Evolutionary conservation across 2,329 filamentous ascomycete species (phyloP), one percentile per base, ranked within the genome.

Genomic region (Phialocephala sp.): DNA sequence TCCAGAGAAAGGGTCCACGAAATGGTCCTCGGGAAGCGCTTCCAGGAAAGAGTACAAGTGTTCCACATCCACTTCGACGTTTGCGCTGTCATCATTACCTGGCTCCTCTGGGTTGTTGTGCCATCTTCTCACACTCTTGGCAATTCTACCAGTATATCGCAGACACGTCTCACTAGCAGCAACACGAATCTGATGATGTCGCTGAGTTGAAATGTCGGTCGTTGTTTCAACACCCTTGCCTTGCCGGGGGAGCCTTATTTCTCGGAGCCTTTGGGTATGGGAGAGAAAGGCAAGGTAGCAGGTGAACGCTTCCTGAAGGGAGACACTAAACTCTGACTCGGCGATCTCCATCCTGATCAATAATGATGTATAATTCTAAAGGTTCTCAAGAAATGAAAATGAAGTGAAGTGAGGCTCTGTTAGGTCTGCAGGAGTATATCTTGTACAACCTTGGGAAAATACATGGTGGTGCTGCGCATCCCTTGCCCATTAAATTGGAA

Each of bases 291-390:
- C 32, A 24, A 69, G 57, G 32, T 67, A 66, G 24, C 60, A 63
- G n/a, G 60, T 63, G 8, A 69, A 59, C 15, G 67, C 67, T 65
- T 69, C 67, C 58, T 66, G 67, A 15, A 69, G 60, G 54, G 56
- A 63, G 39, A 54, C 60, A 22, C 43, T 62, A 18, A 69, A 58
- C 41, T 67, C 59, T 8, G 45, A 32, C 47, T 65, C 56, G 8
- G 52, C 50, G 41, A 67, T 39, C 41, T 65, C 65, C 67, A 69
- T 69, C n/a, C 8, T 54, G 45, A 27, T 22, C 45, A 50, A 11
- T 20, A n/a, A 24, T 18, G 12, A 47, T 54, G 58, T 18, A 54
- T 41, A 62, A 50, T 24, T 6, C n/a, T n/a, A 20, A 32, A 37
- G 20, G 18, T 39, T 58, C 22, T 24, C 22, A 35, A 32, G 8